A percentile compares a stretch with the other conserved stretches of the same genome.
Evolutionary conservation across 257 asterid species (phyloP).

Genomic region (Plantago ovata): DNA sequence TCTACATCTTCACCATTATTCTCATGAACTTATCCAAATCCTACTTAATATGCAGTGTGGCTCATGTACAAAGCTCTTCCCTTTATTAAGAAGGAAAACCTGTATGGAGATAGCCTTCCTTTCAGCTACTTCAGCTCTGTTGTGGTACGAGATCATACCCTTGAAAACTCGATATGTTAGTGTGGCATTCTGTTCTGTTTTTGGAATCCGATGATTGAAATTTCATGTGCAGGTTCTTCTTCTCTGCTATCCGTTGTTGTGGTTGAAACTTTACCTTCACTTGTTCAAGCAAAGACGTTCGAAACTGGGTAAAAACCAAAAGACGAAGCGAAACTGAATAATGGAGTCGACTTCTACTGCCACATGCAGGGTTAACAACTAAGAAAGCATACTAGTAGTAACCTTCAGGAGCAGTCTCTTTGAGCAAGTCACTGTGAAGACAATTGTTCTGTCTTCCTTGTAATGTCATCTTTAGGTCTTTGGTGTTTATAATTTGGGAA

Average conservation of each 20-base stretch:
- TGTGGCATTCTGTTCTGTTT: background rate
- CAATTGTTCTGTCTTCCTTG: background rate
- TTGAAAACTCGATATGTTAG: background rate
- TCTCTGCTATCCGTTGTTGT: conserved; percentile 66
- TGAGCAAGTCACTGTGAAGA: background rate
- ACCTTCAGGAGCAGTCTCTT: background rate
- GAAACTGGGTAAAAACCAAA: conserved; percentile 60
- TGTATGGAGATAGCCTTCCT: conserved; percentile 64
- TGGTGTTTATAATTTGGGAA: background rate
- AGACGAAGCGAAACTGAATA: conserved; percentile 49
- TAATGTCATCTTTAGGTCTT: background rate
- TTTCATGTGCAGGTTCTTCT: conserved; percentile 57
- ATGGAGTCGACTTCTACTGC: conserved; percentile 18
- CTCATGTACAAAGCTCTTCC: conserved; percentile 93
- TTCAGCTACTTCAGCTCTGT: conserved; percentile 60
- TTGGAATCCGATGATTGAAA: background rate
- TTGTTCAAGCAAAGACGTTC: conserved; percentile 80
- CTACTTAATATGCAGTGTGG: conserved; percentile 57
- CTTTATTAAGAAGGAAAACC: conserved; percentile 48
- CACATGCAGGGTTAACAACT: background rate
- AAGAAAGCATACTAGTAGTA: background rate
- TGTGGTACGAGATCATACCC: conserved; percentile 35
- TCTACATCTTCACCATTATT: background rate
- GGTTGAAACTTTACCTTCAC: conserved; percentile 93
- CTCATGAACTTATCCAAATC: background rate